Evolutionary conservation across 192 early-diverging fungal species (phyloP).

Genomic region (Coemansia sp.): DNA sequence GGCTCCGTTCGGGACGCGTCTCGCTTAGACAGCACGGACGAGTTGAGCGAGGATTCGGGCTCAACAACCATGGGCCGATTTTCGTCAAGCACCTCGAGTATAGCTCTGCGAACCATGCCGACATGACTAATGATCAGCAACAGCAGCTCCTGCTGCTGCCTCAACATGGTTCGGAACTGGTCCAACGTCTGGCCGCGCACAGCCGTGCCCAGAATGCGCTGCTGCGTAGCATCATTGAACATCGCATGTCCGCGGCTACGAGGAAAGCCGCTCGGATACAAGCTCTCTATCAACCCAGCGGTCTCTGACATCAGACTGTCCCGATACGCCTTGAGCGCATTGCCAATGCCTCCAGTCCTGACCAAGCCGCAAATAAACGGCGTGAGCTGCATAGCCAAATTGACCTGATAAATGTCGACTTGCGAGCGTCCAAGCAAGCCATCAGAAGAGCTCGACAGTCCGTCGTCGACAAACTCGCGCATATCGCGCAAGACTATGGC

Average conservation of each 20-base stretch:
- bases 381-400: slow-evolving; percentile 60
- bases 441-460: slow-evolving; percentile 30
- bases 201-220: slow-evolving; percentile 57
- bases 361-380: slow-evolving; percentile 82
- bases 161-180: slow-evolving; percentile 78
- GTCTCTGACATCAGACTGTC: slow-evolving; percentile 78
- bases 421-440: slow-evolving; percentile 28
- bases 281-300: slow-evolving; percentile 76
- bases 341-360: slow-evolving; percentile 68
- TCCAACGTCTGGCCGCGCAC: slow-evolving; percentile 85
- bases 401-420: slow-evolving; percentile 56
- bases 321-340: slow-evolving; percentile 76
- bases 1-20: background rate
- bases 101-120: slow-evolving; percentile 72
- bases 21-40: background rate
- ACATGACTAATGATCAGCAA: slow-evolving; percentile 75
- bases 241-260: slow-evolving; percentile 44
- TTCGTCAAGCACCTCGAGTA: slow-evolving; percentile 67
- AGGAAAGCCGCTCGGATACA: slow-evolving; percentile 54
- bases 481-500: slow-evolving; percentile 56
- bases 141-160: slow-evolving; percentile 76
- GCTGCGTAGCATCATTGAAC: slow-evolving; percentile 44
- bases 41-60: background rate
- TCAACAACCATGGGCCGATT: slow-evolving; percentile 43
- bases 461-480: slow-evolving; percentile 54